Conservation (phyloP, 2,329 filamentous ascomycete species). For the Fusarium irregulare region DNA sequence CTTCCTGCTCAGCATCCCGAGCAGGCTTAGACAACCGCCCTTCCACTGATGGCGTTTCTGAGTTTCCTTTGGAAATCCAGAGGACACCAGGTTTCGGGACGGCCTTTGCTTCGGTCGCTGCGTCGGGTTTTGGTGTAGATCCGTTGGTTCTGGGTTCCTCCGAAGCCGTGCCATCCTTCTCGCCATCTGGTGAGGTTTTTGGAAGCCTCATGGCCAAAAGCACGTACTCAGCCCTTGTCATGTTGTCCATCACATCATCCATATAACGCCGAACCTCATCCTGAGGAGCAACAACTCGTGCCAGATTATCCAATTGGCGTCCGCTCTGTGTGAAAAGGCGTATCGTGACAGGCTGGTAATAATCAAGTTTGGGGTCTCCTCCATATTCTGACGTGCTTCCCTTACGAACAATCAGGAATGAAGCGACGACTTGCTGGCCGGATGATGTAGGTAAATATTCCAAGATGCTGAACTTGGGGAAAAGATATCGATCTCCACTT, state of each 20-base stretch:
- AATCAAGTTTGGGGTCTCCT: slow-evolving; percentile 73
- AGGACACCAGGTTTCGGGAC: slow-evolving; percentile 49
- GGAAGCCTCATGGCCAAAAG: slow-evolving; percentile 75
- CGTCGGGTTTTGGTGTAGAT: slow-evolving; percentile 48
- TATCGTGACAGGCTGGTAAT: slow-evolving; percentile 80
- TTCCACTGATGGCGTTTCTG: slow-evolving; percentile 33
- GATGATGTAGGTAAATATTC: slow-evolving; percentile 67
- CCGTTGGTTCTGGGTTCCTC: slow-evolving; percentile 50
- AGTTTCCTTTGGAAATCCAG: slow-evolving; percentile 49
- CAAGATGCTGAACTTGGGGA: slow-evolving; percentile 81
- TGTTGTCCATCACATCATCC: slow-evolving; percentile 76
- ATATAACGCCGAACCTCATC: slow-evolving; percentile 75
- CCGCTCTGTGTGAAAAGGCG: slow-evolving; percentile 66
- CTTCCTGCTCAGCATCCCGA: slow-evolving; percentile 52
- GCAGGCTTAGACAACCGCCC: slow-evolving; percentile 39
- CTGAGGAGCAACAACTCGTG: slow-evolving; percentile 69
- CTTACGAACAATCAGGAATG: slow-evolving; percentile 81
- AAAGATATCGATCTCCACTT: slow-evolving; percentile 79
- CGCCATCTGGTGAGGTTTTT: slow-evolving; percentile 51
- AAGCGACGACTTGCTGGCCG: slow-evolving; percentile 74
- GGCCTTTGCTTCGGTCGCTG: slow-evolving; percentile 40
- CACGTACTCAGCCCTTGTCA: slow-evolving; percentile 75
- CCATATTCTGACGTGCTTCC: slow-evolving; percentile 74
- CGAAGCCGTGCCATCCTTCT: slow-evolving; percentile 43
- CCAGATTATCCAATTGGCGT: slow-evolving; percentile 69